Evolutionary conservation across 805 yeast genomes (phyloP).

Genomic region (Priceomyces carsonii): DNA sequence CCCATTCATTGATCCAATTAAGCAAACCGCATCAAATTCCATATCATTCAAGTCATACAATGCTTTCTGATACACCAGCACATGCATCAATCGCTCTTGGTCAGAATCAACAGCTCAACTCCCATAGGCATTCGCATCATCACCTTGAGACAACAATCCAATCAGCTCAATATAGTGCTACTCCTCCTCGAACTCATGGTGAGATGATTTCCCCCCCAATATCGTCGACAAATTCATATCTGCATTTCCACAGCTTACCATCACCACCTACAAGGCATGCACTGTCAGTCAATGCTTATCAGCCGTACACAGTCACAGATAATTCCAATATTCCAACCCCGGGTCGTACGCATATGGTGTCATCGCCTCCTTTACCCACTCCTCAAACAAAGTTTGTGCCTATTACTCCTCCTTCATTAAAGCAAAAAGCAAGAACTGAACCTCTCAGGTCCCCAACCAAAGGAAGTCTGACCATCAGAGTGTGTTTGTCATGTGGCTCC

Average conservation of each 20-base stretch:
- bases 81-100: constrained; percentile 12
- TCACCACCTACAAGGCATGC: constrained; percentile 10
- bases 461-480: constrained; percentile 41
- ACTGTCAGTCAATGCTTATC: constrained; percentile 2
- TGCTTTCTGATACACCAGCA: neutral
- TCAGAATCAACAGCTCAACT: neutral
- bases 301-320: constrained; percentile 1
- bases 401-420: constrained; percentile 41
- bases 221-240: neutral
- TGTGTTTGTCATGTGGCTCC: constrained; percentile 88
- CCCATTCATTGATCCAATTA: constrained; percentile 41
- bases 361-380: constrained; percentile 13
- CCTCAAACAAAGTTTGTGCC: constrained; percentile 34
- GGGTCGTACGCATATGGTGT: constrained; percentile 8
- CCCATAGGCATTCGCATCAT: neutral
- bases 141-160: constrained; percentile 2
- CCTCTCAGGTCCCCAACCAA: constrained; percentile 34
- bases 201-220: constrained; percentile 1
- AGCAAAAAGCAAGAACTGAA: constrained; percentile 30
- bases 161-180: constrained; percentile 4
- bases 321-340: constrained; percentile 2
- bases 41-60: too few relatives aligned
- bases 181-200: constrained; percentile 4
- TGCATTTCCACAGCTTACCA: constrained; percentile 14
- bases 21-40: constrained; percentile 16